Base-by-base conservation (phyloP, 345 rosid species). In the Adansonia digitata region DNA sequence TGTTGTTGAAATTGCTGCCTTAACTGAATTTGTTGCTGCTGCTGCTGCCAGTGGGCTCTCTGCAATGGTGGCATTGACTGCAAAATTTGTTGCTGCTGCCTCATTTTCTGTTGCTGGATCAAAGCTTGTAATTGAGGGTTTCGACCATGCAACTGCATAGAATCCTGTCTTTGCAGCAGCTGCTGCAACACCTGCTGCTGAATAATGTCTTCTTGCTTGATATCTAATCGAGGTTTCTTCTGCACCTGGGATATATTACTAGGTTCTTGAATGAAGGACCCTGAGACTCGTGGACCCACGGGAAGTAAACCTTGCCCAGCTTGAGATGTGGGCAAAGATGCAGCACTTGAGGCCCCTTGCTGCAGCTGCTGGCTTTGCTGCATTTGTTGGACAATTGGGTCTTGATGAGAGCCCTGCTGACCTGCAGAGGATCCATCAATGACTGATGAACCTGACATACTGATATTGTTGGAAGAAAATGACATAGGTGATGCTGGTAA, bases 401-500 rank as follows among this genome's bases (percentile, higher is more conserved):
- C 94, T 77, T 84, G 92, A 74, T 82, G 93, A 77, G 89, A 78
- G 34, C 78, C 84, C 72, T 88, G 88, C 77, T 91, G 98, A 75
- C 84, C 94, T 31, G 85, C 85, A 27, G 92, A 90, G 26, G 98
- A 91, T 43, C 96, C 99, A 70, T 95, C 99, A 56, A 86, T 86
- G 67, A 88, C 85, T 5, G 98, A 93, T 13, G 97, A 90, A 22
- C 97, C 97, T 3, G 98, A 94, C 74, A 94, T 81, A 69, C 92
- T 92, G 48, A 94, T 85, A 73, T 94, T 94, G 80, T 94, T 94
- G n/a, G 98, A 95, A 35, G 98, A 79, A 79, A 91, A 95, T 0
- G 99, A 93, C 93, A 95, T 81, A 14, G 98, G 99, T 0, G 98
- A 95, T 3, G 98, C 97, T 2, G 99, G 98, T 78, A 93, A 84